Evolutionary conservation across 2,329 filamentous ascomycete genomes (phyloP).

Genomic region (Fusarium annulatum): DNA sequence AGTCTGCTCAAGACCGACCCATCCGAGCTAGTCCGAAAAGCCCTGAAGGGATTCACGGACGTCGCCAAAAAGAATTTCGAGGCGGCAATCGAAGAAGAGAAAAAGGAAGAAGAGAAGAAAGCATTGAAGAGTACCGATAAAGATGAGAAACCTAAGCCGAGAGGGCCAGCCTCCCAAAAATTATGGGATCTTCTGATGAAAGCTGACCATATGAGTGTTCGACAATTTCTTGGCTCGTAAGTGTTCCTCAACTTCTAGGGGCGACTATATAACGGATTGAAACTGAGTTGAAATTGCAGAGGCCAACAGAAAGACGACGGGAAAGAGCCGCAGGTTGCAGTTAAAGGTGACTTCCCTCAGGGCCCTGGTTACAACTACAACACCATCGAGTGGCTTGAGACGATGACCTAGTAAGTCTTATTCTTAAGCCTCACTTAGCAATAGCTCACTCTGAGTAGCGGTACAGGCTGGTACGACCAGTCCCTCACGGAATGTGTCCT

Average conservation of each 20-base stretch:
- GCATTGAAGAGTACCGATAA: rapidly evolving
- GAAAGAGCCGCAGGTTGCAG: rapidly evolving
- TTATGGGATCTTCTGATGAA: not conserved
- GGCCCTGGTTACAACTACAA: not conserved
- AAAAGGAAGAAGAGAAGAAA: not conserved
- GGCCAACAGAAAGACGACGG: rapidly evolving
- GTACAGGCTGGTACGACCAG: not conserved
- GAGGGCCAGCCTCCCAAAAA: not conserved
- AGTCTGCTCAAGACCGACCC: not conserved
- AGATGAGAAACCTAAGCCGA: rapidly evolving
- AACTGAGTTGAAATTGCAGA: not conserved
- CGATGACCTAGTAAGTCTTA: not conserved
- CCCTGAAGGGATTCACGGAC: too few species aligned
- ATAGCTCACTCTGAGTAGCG: too few species aligned
- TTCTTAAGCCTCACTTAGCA: too few species aligned
- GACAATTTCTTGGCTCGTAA: not conserved
- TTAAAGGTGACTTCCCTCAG: rapidly evolving
- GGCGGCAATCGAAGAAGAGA: not conserved
- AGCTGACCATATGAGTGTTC: not conserved
- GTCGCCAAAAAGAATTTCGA: not conserved
- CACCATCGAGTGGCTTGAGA: not conserved
- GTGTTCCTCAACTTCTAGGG: too few species aligned
- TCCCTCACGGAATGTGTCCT: not conserved
- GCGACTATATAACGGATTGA: too few species aligned
- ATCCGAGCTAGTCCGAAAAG: not conserved